phyloP scores from a whole-genome alignment of 108 stramenopile genomes.

The Skeletonema potamos region DNA sequence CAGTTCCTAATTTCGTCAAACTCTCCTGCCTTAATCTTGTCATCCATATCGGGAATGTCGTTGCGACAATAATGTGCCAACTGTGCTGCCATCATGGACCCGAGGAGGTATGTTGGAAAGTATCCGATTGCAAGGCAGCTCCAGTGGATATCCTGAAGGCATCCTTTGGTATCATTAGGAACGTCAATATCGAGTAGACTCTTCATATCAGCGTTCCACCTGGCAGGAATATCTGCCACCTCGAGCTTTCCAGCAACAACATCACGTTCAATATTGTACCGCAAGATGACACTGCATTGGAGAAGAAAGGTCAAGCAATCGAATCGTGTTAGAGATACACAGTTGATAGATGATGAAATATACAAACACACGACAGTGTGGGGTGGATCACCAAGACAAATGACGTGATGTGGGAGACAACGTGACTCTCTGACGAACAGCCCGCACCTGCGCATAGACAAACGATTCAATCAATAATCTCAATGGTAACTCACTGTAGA shows the following conservation, averaged over 20 bases:
- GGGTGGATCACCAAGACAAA: too few relatives aligned
- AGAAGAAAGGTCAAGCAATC: too few relatives aligned
- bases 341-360: too few relatives aligned
- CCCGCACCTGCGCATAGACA: too few relatives aligned
- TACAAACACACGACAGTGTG: too few relatives aligned
- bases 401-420: too few relatives aligned
- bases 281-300: constrained; percentile 88
- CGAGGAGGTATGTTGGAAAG: constrained; percentile 93
- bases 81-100: constrained; percentile 88
- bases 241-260: constrained; percentile 69
- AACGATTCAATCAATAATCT: too few relatives aligned
- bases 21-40: constrained; percentile 71
- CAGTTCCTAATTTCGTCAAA: constrained; percentile 72
- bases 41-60: constrained; percentile 70
- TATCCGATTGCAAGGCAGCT: constrained; percentile 79
- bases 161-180: constrained; percentile 75
- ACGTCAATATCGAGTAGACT: constrained; percentile 72
- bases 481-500: too few relatives aligned
- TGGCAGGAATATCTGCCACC: constrained; percentile 68
- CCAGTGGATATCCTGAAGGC: constrained; percentile 93
- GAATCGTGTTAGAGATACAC: too few relatives aligned
- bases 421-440: too few relatives aligned
- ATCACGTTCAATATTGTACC: constrained; percentile 86
- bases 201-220: constrained; percentile 86
- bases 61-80: constrained; percentile 73